Evolutionary conservation across 2,329 filamentous ascomycete species (phyloP), one percentile per base, ranked within the genome.

Genomic region (Apiospora sp.): DNA sequence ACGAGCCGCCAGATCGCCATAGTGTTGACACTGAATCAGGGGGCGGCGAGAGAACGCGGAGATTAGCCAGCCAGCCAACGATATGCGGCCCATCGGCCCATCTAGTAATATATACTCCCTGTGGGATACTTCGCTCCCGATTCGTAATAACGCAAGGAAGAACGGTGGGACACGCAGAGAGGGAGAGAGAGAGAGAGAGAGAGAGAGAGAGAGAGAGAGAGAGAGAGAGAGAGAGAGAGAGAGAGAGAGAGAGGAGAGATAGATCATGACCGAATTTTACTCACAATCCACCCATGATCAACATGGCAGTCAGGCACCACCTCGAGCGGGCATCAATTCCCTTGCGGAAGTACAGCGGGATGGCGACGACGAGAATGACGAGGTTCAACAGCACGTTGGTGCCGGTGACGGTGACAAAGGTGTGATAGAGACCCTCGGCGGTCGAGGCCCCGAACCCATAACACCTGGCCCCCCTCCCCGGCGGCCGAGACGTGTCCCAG

Each of bases 1-100:
- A 80, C 61, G 24, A 81, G 74, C 14, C 80, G 78, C 77, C 79
- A 80, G 27, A 81, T 75, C 3, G 78, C 79, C 51, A 80, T 72
- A 30, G 74, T 72, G 69, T 78, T 77, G 10, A 75, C 73, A 30
- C 69, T 71, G n/a, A 6, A 41, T 22, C 8, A 64, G 58, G 58
- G 6, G 30, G 14, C 7, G 16, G 12, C 37, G 10, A 41, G 34
- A 41, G 22, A 24, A 13, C 8, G 7, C 16, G 19, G 6, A 41
- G 2, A 41, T 41, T 41, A 41, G 54, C 27, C 19, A n/a, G 7
- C 30, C 54, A 37, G 54, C 19, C 49, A 27, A 24, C 49, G 24
- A 58, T 16, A n/a, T 22, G n/a, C 34, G 34, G 22, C 8, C 19
- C 30, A 24, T 41, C 10, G 37, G 37, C 37, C 37, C 37, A 41